Evolutionary conservation across 2,329 filamentous ascomycete species (phyloP).

Genomic region (Allantophomopsis cytisporea): DNA sequence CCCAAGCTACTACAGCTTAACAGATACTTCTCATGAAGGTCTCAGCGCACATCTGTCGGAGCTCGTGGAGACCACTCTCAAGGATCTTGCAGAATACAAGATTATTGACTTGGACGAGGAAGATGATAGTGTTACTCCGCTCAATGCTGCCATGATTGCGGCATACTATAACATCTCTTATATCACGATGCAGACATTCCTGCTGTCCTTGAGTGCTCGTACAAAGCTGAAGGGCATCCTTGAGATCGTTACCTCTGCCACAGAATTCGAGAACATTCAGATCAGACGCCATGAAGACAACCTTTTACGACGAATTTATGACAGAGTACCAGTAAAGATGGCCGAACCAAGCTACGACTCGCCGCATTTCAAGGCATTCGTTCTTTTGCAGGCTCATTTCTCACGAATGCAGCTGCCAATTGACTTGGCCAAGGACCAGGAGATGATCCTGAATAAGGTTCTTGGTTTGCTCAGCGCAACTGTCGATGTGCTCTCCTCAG

Average conservation of each 20-base stretch:
- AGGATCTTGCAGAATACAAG: slow-evolving; percentile 82
- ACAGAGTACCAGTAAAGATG: slow-evolving; percentile 92
- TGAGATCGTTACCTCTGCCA: slow-evolving; percentile 93
- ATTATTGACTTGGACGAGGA: slow-evolving; percentile 94
- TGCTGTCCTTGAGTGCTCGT: slow-evolving; percentile 74
- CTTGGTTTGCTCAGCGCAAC: slow-evolving; percentile 80
- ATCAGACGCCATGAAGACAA: slow-evolving; percentile 86
- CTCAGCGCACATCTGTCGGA: slow-evolving; percentile 92
- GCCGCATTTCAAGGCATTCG: slow-evolving; percentile 97
- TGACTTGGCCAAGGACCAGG: slow-evolving; percentile 91
- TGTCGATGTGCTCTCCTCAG: slow-evolving; percentile 89
- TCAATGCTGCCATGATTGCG: slow-evolving; percentile 95
- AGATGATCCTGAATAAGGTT: slow-evolving; percentile 72
- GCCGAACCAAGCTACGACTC: slow-evolving; percentile 73
- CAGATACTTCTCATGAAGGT: slow-evolving; percentile 79
- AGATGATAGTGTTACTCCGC: slow-evolving; percentile 75
- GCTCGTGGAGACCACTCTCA: slow-evolving; percentile 82
- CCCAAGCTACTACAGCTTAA: slow-evolving; percentile 88
- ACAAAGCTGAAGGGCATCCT: slow-evolving; percentile 96
- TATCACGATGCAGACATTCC: slow-evolving; percentile 97
- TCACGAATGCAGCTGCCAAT: slow-evolving; percentile 93
- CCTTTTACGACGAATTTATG: slow-evolving; percentile 82
- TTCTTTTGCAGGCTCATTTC: slow-evolving; percentile 95
- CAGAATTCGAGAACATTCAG: slow-evolving; percentile 91
- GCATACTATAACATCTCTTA: slow-evolving; percentile 99